A percentile compares a stretch with the other conserved stretches of the same genome.
Conservation (phyloP, 768 basidiomycete species). For the Asterophora parasitica region DNA sequence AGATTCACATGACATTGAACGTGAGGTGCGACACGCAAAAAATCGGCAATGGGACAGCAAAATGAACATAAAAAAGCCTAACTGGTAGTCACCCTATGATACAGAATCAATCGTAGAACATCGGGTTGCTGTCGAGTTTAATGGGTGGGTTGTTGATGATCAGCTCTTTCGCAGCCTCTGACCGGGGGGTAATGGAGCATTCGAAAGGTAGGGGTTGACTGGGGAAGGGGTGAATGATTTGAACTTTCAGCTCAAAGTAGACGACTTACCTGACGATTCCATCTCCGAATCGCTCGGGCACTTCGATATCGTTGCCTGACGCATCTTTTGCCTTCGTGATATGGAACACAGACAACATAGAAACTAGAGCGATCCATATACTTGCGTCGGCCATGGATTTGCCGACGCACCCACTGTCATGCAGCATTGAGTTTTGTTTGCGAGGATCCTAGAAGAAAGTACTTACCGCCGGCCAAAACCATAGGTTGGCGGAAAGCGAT, state of each 20-base stretch:
- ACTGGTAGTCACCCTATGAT: background rate
- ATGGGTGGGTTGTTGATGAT: constrained; percentile 8
- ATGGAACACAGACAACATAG: constrained; percentile 6
- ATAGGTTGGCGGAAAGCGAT: background rate
- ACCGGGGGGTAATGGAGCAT: constrained; percentile 21
- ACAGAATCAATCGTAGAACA: constrained; percentile 6
- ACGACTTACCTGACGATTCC: constrained; percentile 5
- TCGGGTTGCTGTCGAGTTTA: constrained; percentile 5
- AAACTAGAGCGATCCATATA: constrained; percentile 7
- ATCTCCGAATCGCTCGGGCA: constrained; percentile 1
- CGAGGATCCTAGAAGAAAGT: background rate
- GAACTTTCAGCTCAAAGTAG: background rate
- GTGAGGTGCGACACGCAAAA: too few species aligned
- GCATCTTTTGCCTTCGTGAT: constrained; percentile 9
- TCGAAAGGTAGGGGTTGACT: constrained; percentile 19
- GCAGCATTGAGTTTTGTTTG: background rate
- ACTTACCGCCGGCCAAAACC: constrained; percentile 9
- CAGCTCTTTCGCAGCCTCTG: background rate
- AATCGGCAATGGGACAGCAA: too few species aligned
- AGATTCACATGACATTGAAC: too few species aligned
- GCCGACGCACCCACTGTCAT: constrained; percentile 4
- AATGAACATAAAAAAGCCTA: too few species aligned
- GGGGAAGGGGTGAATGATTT: background rate
- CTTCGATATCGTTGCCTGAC: constrained; percentile 1
- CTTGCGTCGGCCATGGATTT: constrained; percentile 5